Evolutionary conservation across 129 eudicot species (phyloP), one percentile per base, ranked within the genome.

Genomic region (Centaurea solstitialis): DNA sequence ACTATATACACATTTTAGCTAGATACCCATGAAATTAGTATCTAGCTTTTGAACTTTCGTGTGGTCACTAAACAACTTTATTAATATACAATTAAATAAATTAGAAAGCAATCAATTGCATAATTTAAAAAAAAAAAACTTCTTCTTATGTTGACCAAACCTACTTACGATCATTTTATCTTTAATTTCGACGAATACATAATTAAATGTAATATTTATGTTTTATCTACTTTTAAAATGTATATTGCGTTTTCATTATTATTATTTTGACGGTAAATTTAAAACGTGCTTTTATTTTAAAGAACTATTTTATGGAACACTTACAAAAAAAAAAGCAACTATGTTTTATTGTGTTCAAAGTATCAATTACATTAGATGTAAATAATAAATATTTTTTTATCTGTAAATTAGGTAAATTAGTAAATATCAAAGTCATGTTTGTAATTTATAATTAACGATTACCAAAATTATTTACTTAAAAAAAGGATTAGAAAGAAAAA

Each of bases 41-140:
- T 72, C 76, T 20, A 72, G 35, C 64, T 72, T 72, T 41, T 72
- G 9, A 73, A 37, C 64, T 40, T 72, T 72, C 11, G 62, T 13
- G 37, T 47, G 77, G 77, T 28, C 77, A 45, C 28, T 22, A 45
- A 57, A 57, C 65, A 57, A n/a, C 65, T 57, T 57, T 57, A 57
- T 57, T 57, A 57, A 57, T 57, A 57, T 57, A 57, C 0, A 57
- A 57, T 57, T 57, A 57, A 57, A 18, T 57, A 57, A 57, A 57
- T 57, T 57, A 57, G 1, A 57, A 57, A 17, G 65, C 65, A 57
- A 57, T 17, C 65, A 57, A 57, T 57, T 57, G 65, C 57, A 30
- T 68, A 0, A 26, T 47, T 43, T 78, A 10, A 28, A 45, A 28
- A n/a, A 8, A 11, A 28, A 20, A 38, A 40, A 77, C 61, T n/a